A percentile compares a stretch with the other conserved stretches of the same genome.
Evolutionary conservation across 2,329 filamentous ascomycete genomes (phyloP).

Genomic region (Fusarium brachygibbosum): DNA sequence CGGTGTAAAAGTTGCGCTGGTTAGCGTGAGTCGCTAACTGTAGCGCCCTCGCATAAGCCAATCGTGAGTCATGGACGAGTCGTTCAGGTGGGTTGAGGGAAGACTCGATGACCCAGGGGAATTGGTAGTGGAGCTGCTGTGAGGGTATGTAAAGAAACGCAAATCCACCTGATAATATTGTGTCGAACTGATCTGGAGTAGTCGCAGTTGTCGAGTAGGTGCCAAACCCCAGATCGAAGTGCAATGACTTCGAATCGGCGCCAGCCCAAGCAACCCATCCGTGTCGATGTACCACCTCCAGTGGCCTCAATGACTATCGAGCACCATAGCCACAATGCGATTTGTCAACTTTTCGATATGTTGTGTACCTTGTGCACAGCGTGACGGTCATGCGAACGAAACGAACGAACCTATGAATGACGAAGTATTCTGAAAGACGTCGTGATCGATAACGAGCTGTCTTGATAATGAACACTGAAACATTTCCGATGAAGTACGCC

Average conservation of each 20-base stretch:
- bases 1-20: conserved; percentile 52
- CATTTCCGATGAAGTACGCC: neutral
- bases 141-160: conserved; percentile 49
- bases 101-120: conserved; percentile 39
- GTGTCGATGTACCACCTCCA: conserved; percentile 1
- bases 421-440: neutral
- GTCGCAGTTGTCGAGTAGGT: conserved; percentile 27
- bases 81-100: conserved; percentile 39
- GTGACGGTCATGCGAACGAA: conserved; percentile 3
- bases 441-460: neutral
- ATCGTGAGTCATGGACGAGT: conserved; percentile 33
- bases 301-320: neutral
- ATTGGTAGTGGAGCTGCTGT: conserved; percentile 45
- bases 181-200: conserved; percentile 27
- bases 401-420: neutral
- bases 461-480: neutral
- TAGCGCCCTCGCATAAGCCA: conserved; percentile 40
- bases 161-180: conserved; percentile 40
- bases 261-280: neutral
- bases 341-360: conserved; percentile 3
- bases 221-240: conserved; percentile 23
- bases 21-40: conserved; percentile 42
- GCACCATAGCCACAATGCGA: neutral
- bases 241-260: conserved; percentile 5
- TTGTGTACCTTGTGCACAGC: neutral